Evolutionary conservation across 805 yeast genomes (phyloP).

Genomic region (Deakozyma indianensis): DNA sequence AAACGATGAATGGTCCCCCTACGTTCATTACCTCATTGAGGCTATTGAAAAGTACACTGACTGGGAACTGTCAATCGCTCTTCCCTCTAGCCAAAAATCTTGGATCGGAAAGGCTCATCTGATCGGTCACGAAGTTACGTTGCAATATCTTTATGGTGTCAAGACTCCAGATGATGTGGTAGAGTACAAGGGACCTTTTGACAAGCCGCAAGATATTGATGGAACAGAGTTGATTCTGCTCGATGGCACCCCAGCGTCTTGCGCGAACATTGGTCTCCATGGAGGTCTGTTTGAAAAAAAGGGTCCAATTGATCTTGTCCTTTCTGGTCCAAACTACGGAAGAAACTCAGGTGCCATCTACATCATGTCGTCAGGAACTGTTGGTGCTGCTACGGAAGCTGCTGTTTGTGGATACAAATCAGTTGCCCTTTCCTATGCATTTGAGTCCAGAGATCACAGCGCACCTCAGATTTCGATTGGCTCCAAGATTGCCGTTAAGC

Average conservation of each 20-base stretch:
- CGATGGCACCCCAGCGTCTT: constrained; percentile 93
- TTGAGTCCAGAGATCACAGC: constrained; percentile 34
- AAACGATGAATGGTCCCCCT: constrained; percentile 65
- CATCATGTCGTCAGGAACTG: constrained; percentile 83
- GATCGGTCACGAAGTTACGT: constrained; percentile 35
- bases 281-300: constrained; percentile 34
- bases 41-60: constrained; percentile 49
- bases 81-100: constrained; percentile 73
- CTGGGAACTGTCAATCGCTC: constrained; percentile 75
- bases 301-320: constrained; percentile 65
- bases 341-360: constrained; percentile 82
- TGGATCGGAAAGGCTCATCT: constrained; percentile 98
- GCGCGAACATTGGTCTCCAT: constrained; percentile 79
- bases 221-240: constrained; percentile 31
- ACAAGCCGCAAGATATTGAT: constrained; percentile 10
- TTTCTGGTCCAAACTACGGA: constrained; percentile 94
- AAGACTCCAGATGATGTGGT: constrained; percentile 8
- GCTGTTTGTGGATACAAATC: constrained; percentile 49
- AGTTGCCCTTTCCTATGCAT: constrained; percentile 81
- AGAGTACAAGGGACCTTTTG: constrained; percentile 20
- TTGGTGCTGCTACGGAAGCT: constrained; percentile 95
- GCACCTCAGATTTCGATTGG: constrained; percentile 46
- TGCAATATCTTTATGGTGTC: constrained; percentile 23
- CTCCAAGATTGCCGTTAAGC: constrained; percentile 46
- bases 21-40: constrained; percentile 66